These are phyloP conservation scores for Fusarium oxysporum DNA, from an alignment of 2,329 filamentous ascomycete species.

Conservation along the genomic window DNA sequence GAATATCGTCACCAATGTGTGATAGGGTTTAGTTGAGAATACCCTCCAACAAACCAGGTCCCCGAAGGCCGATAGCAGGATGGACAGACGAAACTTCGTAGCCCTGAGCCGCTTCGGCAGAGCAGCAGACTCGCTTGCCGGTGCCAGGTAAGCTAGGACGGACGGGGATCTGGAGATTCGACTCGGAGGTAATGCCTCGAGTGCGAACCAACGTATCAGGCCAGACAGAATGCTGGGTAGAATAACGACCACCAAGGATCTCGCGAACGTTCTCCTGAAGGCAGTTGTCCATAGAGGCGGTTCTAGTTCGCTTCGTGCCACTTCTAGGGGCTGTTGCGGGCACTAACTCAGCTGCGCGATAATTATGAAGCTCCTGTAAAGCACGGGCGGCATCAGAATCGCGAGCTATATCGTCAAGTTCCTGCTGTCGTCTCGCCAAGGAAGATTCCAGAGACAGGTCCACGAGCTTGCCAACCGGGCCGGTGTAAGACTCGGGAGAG, in stretches of 20 bases:
- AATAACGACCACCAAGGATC: slow-evolving; percentile 60
- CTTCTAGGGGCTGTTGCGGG: slow-evolving; percentile 48
- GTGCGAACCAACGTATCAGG: slow-evolving; percentile 55
- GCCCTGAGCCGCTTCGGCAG: slow-evolving; percentile 65
- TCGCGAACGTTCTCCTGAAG: slow-evolving; percentile 76
- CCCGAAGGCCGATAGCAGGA: slow-evolving; percentile 62
- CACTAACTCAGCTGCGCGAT: slow-evolving; percentile 55
- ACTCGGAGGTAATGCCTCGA: slow-evolving; percentile 40
- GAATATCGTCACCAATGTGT: slow-evolving; percentile 33
- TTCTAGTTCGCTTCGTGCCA: slow-evolving; percentile 70
- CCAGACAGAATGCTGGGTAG: slow-evolving; percentile 47
- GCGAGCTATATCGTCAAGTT: slow-evolving; percentile 56
- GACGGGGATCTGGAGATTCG: slow-evolving; percentile 52
- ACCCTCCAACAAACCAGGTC: slow-evolving; percentile 75
- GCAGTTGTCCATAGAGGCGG: slow-evolving; percentile 67
- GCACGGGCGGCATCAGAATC: slow-evolving; percentile 68
- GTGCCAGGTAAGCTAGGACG: slow-evolving; percentile 60
- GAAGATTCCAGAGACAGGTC: slow-evolving; percentile 63
- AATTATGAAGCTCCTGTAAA: slow-evolving; percentile 70
- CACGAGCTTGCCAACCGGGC: slow-evolving; percentile 63
- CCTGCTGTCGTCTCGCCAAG: slow-evolving; percentile 58
- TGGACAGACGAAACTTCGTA: slow-evolving; percentile 62
- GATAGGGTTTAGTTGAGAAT: slow-evolving; percentile 63
- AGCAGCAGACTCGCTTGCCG: slow-evolving; percentile 75
- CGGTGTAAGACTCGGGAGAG: slow-evolving; percentile 69